Evolutionary conservation across 1,139 yeast genomes (phyloP).

Genomic region (Debaryomyces psychrophilus): DNA sequence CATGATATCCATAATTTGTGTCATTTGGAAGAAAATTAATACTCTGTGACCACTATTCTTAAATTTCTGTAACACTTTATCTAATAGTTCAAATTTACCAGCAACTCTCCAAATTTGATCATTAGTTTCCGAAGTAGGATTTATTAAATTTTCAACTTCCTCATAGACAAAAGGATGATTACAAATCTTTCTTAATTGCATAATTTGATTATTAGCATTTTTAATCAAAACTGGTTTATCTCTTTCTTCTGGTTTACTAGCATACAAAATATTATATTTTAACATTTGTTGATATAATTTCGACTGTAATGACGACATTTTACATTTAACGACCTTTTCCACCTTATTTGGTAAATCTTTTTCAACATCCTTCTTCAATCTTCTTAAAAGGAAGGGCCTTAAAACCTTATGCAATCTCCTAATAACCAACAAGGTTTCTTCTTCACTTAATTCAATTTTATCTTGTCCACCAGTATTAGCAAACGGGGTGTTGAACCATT

Average conservation of each 20-base stretch:
- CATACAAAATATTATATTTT: constrained; percentile 65
- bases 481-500: constrained; percentile 86
- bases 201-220: constrained; percentile 86
- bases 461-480: constrained; percentile 84
- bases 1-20: constrained; percentile 88
- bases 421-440: constrained; percentile 90
- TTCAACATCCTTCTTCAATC: constrained; percentile 96
- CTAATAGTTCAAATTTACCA: constrained; percentile 80
- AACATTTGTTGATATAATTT: constrained; percentile 80
- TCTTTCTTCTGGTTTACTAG: constrained; percentile 54
- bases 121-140: constrained; percentile 72
- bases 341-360: constrained; percentile 95
- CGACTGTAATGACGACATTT: constrained; percentile 84
- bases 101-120: constrained; percentile 74
- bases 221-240: constrained; percentile 62
- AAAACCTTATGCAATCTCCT: constrained; percentile 95
- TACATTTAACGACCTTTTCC: constrained; percentile 93
- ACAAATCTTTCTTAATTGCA: constrained; percentile 96
- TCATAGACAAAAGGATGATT: constrained; percentile 97
- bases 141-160: constrained; percentile 85
- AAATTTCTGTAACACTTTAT: constrained; percentile 73
- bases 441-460: constrained; percentile 79
- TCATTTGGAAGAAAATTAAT: constrained; percentile 83
- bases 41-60: constrained; percentile 78
- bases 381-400: constrained; percentile 90